Evolutionary conservation across 345 rosid genomes (phyloP), one percentile per base, ranked within the genome.

Genomic region (Citrus medica): DNA sequence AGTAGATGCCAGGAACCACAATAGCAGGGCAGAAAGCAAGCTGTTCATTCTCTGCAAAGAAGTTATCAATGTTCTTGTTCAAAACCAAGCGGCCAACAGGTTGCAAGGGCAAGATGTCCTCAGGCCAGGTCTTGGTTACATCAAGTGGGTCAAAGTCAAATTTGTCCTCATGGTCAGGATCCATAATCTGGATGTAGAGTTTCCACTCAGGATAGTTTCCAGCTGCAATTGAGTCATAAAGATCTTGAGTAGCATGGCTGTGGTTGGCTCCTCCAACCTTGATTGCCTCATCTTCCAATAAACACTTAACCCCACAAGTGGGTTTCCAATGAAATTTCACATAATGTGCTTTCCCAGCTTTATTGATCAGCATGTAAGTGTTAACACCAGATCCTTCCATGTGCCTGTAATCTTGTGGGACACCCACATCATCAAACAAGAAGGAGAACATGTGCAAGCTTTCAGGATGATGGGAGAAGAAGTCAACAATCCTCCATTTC

Each of bases 261-360:
- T 96, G 98, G 83, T 94, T 96, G 70, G 98, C 32, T 74, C 99
- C 99, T 81, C 99, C 99, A 76, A 91, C 92, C 82, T 76, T 89
- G 74, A 92, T 66, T 70, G 99, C 99, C 82, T 96, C 98, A 17
- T 94, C 98, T 71, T 96, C 99, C 81, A 87, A 67, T 79, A 96
- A 71, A 78, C 89, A 88, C 79, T 92, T 90, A 40, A 96, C 87
- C 56, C 98, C 98, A 81, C 98, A 96, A 84, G 97, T 92, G 4
- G 99, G 98, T 77, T 88, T 96, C 99, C 99, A 96, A 80, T 96
- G 99, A 75, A 96, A 96, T 73, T 94, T 92, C 77, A 94, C 99
- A 70, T 89, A 94, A 78, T 88, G 84, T 32, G 90, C 89, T 84
- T 89, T 92, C n/a, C 97, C 99, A 46, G 92, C 92, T 85, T 94